Percentiles rank a stretch among this genome's conserved stretches.
phyloP scores from a whole-genome alignment of 768 basidiomycete species.

The Mycena metata region DNA sequence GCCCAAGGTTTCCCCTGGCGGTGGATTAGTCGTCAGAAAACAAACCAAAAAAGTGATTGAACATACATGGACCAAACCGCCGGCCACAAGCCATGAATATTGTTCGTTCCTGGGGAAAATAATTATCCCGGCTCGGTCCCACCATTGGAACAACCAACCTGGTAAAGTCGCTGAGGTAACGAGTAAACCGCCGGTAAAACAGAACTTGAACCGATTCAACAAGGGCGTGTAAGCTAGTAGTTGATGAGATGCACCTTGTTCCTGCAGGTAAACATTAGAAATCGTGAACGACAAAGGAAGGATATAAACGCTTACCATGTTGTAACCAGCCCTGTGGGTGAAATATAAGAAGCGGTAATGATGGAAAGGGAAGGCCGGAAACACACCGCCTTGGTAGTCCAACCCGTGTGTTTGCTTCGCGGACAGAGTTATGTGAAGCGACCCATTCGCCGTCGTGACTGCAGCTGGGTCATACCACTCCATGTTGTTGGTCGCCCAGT shows the following conservation, averaged over 20 bases:
- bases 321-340: conserved; percentile 14
- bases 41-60: neutral
- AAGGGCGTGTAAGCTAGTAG: no score
- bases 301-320: conserved; percentile 7
- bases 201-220: conserved; percentile 64
- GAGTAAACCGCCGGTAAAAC: conserved; percentile 82
- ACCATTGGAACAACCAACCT: no score
- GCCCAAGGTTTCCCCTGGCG: conserved; percentile 27
- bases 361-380: no score
- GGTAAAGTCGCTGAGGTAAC: conserved; percentile 78
- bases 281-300: neutral
- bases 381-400: conserved; percentile 60
- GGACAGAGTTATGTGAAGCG: conserved; percentile 80
- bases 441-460: conserved; percentile 79
- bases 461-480: conserved; percentile 87
- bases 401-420: conserved; percentile 77
- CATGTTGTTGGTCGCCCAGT: conserved; percentile 83
- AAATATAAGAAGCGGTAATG: neutral
- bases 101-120: conserved; percentile 67
- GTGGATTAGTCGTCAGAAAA: neutral
- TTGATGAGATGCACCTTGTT: conserved; percentile 59
- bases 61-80: conserved; percentile 77
- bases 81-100: conserved; percentile 76
- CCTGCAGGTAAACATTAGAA: conserved; percentile 50
- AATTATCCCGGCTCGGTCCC: no score